A percentile compares a stretch with the other conserved stretches of the same genome.
These are phyloP conservation scores for Fusarium zealandicum DNA, from an alignment of 2,329 filamentous ascomycete species.

Conservation along the genomic window DNA sequence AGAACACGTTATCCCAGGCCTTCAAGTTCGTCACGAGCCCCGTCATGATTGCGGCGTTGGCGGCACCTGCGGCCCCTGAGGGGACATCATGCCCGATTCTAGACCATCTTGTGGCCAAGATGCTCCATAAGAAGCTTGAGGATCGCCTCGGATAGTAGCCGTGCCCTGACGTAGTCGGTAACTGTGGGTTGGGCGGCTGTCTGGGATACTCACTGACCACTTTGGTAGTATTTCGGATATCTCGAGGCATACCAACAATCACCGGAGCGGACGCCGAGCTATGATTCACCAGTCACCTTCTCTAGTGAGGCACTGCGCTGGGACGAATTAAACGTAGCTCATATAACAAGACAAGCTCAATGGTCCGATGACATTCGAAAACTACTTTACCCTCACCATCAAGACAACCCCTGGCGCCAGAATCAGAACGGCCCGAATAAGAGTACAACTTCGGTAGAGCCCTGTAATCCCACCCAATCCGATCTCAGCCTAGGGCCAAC, in stretches of 20 bases:
- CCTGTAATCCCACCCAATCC: slow-evolving; percentile 23
- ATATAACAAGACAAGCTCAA: background rate
- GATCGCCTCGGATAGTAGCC: slow-evolving; percentile 28
- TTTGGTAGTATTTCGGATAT: no score
- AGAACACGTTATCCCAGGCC: no score
- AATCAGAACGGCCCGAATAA: slow-evolving; percentile 41
- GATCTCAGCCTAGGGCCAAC: slow-evolving; percentile 23
- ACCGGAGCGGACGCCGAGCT: no score
- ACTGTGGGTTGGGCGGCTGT: slow-evolving; percentile 4
- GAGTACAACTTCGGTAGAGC: slow-evolving; percentile 22
- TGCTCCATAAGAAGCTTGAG: background rate
- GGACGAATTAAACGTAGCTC: background rate
- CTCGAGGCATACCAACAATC: no score
- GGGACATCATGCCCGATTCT: slow-evolving; percentile 16
- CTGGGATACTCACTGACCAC: no score
- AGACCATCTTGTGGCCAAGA: slow-evolving; percentile 11
- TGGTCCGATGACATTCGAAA: background rate
- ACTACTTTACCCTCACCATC: slow-evolving; percentile 9
- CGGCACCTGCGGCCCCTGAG: slow-evolving; percentile 2
- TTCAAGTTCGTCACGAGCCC: background rate
- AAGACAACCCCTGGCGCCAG: slow-evolving; percentile 15
- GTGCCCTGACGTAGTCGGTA: slow-evolving; percentile 20
- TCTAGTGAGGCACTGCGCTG: background rate
- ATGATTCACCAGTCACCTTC: background rate
- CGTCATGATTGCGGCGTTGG: background rate